Evolutionary conservation across 2,329 filamentous ascomycete species (phyloP).

Genomic region (Fusarium musae): DNA sequence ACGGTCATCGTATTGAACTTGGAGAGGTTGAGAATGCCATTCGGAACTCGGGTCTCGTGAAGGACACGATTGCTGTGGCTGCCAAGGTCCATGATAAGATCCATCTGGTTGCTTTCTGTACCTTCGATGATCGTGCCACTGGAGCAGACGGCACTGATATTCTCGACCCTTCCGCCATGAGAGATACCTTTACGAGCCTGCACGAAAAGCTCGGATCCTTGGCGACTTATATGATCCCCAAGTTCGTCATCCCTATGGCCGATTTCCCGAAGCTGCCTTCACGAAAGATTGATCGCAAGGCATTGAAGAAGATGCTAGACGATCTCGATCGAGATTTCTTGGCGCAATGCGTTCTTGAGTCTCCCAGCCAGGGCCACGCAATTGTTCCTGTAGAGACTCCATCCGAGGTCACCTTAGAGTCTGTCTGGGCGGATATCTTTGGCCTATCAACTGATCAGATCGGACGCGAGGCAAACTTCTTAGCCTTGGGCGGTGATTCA

Average conservation of each 20-base stretch:
- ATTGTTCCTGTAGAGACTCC: neutral
- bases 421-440: neutral
- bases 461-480: neutral
- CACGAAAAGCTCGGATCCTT: neutral
- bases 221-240: neutral
- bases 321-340: neutral
- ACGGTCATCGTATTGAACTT: constrained; percentile 44
- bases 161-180: neutral
- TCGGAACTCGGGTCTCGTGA: neutral
- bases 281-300: neutral
- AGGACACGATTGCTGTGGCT: neutral
- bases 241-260: neutral
- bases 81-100: neutral
- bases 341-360: neutral
- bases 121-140: neutral
- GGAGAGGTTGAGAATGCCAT: constrained; percentile 41
- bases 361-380: neutral
- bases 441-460: neutral
- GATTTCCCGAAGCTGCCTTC: neutral
- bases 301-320: neutral
- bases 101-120: neutral
- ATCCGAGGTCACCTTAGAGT: neutral
- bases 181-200: neutral
- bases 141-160: neutral
- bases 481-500: neutral